A percentile compares a stretch with the other conserved stretches of the same genome.
phyloP scores from a whole-genome alignment of 129 eudicot species.

The Saussurea involucrata region DNA sequence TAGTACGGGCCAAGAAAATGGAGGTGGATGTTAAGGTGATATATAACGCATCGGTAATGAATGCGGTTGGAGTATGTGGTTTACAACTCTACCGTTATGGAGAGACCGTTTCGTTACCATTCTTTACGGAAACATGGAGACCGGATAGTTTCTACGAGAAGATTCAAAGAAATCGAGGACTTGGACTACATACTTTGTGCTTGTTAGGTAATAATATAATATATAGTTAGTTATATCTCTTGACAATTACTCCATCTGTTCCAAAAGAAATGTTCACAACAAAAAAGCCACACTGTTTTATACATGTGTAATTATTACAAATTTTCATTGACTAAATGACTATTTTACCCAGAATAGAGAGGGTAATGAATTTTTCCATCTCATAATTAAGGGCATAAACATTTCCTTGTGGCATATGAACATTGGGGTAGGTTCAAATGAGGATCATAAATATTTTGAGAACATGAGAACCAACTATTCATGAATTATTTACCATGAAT shows the following conservation, averaged over 20 bases:
- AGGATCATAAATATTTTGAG: background rate
- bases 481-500: background rate
- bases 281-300: background rate
- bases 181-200: slow-evolving; percentile 88
- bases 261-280: background rate
- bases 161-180: slow-evolving; percentile 67
- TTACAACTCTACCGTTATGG: slow-evolving; percentile 94
- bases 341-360: no score
- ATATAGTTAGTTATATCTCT: background rate
- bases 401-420: background rate
- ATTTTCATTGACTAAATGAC: background rate
- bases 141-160: slow-evolving; percentile 94
- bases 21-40: slow-evolving; percentile 79
- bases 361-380: no score
- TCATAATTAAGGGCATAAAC: no score
- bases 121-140: slow-evolving; percentile 96
- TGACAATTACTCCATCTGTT: background rate
- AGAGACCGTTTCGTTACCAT: slow-evolving; percentile 91
- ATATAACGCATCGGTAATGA: slow-evolving; percentile 95
- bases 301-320: background rate
- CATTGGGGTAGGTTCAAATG: background rate
- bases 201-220: slow-evolving; percentile 56
- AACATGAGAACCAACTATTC: background rate
- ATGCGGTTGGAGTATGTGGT: slow-evolving; percentile 98
- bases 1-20: slow-evolving; percentile 84